Evolutionary conservation across 2,329 filamentous ascomycete genomes (phyloP), one percentile per base, ranked within the genome.

Genomic region (Fusarium praegraminearum): DNA sequence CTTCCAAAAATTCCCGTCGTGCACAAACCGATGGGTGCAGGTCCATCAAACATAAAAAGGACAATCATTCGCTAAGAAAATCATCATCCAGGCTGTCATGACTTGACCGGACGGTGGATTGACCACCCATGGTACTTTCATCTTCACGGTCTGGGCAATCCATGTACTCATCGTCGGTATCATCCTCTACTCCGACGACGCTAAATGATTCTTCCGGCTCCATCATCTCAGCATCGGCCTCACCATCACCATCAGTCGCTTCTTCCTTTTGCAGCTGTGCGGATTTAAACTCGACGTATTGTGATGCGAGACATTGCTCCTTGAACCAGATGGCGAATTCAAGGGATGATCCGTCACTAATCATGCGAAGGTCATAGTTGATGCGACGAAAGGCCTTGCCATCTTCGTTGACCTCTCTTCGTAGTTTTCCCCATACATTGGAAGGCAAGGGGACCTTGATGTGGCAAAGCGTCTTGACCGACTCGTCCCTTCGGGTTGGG

Each of bases 321-420:
- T 69, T 55, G 13, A 75, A 54, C 22, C 63, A 61, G 2, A 77
- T 41, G 0, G 66, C 43, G 40, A 78, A 75, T 8, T 77, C 75
- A 7, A 77, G 51, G 3, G 68, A 72, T 4, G 57, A 45, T 1
- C 75, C 76, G 13, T 73, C 62, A 20, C 70, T 69, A 8, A 71
- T 32, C 60, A 78, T 76, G 13, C 70, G 51, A 3, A 78, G 46
- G 3, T 69, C 58, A 43, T 70, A 78, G 1, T 36, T n/a, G 7
- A 77, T 54, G 7, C 44, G 12, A 0, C 55, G 49, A 13, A 70
- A 73, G 0, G 52, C 46, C 4, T 67, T 50, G 0, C 67, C 73
- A 0, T 54, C 38, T 7, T 51, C 30, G 40, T 71, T 78, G 3
- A 33, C 67, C 49, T 57, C 62, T 1, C 18, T 28, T 1, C 69